A percentile compares a stretch with the other conserved stretches of the same genome.
Conservation (phyloP, 78 protist species). For the Dictyostelium discoideum region DNA sequence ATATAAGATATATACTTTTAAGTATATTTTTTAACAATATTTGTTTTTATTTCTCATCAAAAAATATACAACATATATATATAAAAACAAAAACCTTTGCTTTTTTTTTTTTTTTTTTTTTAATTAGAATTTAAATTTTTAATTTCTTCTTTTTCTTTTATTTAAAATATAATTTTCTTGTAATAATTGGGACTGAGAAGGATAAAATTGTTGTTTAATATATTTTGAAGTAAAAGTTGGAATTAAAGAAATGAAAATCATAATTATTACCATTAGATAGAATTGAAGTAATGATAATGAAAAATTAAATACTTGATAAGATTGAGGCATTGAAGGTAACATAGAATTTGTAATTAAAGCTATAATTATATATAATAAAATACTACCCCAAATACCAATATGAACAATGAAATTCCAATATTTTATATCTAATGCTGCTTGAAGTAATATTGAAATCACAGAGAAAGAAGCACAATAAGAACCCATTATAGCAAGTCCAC, state of each 20-base stretch:
- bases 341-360: constrained; percentile 14
- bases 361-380: not conserved
- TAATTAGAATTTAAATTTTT: not conserved
- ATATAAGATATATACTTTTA: too few relatives aligned
- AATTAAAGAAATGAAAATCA: constrained; percentile 20
- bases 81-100: too few relatives aligned
- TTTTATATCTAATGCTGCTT: constrained; percentile 7
- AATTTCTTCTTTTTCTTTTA: not conserved
- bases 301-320: not conserved
- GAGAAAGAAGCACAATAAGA: constrained; percentile 1
- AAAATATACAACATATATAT: too few relatives aligned
- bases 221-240: constrained; percentile 36
- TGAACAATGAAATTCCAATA: constrained; percentile 10
- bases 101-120: not conserved
- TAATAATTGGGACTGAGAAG: constrained; percentile 1
- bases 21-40: too few relatives aligned
- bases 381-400: constrained; percentile 14
- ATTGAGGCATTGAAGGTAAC: not conserved
- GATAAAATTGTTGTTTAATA: not conserved
- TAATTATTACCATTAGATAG: constrained; percentile 11
- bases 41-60: too few relatives aligned
- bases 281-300: constrained; percentile 8
- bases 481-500: constrained; percentile 10
- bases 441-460: constrained; percentile 2
- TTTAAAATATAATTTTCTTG: constrained; percentile 24